Conservation (phyloP, 2,329 filamentous ascomycete species). For the Elsinoe necatrix region DNA sequence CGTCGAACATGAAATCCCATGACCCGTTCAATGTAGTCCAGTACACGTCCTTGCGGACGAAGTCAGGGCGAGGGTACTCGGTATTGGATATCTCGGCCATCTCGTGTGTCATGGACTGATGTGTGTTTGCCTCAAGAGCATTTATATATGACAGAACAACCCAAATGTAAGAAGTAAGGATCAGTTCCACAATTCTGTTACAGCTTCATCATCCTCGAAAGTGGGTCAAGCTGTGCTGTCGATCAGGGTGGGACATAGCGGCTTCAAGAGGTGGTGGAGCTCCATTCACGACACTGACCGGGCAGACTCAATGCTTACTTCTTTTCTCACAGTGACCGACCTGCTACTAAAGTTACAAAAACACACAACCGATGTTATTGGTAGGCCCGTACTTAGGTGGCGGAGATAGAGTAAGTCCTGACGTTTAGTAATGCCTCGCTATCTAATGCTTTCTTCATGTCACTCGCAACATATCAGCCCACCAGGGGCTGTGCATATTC, state of each 20-base stretch:
- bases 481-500: too few relatives aligned
- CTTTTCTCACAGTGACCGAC: too few relatives aligned
- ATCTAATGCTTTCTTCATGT: too few relatives aligned
- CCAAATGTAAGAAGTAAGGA: neutral
- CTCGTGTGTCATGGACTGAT: neutral
- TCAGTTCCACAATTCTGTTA: neutral
- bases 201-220: neutral
- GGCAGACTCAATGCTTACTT: too few relatives aligned
- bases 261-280: too few relatives aligned
- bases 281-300: too few relatives aligned
- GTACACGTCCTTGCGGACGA: constrained; percentile 45
- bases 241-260: neutral
- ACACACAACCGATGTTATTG: neutral
- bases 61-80: constrained; percentile 57
- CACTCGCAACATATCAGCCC: too few relatives aligned
- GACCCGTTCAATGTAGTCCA: constrained; percentile 56
- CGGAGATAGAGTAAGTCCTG: constrained; percentile 9
- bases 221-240: neutral
- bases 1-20: constrained; percentile 60
- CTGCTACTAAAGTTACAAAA: too few relatives aligned
- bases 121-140: too few relatives aligned
- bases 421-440: neutral
- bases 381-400: neutral
- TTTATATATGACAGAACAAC: too few relatives aligned
- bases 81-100: constrained; percentile 6